A percentile compares a stretch with the other conserved stretches of the same genome.
Evolutionary conservation across 176 grass and related monocot species (phyloP).

Genomic region (sorghum (Sorghum bicolor)): DNA sequence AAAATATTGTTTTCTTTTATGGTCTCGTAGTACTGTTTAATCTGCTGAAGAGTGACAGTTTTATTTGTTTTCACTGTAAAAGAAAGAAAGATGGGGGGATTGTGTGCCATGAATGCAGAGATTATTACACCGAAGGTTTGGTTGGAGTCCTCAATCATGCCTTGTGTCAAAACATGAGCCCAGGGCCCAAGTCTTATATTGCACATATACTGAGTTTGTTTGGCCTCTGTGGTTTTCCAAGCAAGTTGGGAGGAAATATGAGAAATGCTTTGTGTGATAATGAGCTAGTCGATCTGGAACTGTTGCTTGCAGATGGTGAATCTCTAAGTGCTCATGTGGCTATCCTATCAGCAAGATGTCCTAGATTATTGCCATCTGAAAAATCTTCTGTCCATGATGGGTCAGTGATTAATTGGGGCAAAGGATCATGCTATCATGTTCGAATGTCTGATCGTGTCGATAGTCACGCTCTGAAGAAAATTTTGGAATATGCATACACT

Average conservation of each 20-base stretch:
- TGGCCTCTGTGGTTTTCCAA: slow-evolving; percentile 65
- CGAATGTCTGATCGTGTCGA: slow-evolving; percentile 78
- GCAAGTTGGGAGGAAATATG: slow-evolving; percentile 65
- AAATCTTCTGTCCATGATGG: slow-evolving; percentile 29
- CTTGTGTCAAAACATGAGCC: slow-evolving; percentile 40
- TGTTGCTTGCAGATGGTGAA: slow-evolving; percentile 52
- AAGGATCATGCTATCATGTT: slow-evolving; percentile 35
- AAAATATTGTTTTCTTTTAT: slow-evolving; percentile 71
- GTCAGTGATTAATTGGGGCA: slow-evolving; percentile 11
- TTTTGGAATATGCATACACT: slow-evolving; percentile 82
- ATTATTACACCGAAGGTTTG: slow-evolving; percentile 38
- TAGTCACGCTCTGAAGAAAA: slow-evolving; percentile 53
- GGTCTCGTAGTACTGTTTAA: slow-evolving; percentile 58
- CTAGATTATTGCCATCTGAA: slow-evolving; percentile 63
- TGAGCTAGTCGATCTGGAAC: slow-evolving; percentile 59
- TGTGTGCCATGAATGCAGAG: slow-evolving; percentile 44
- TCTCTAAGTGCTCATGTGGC: slow-evolving; percentile 54
- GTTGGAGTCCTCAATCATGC: slow-evolving; percentile 52
- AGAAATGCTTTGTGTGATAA: slow-evolving; percentile 42
- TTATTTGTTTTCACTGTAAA: slow-evolving; percentile 43
- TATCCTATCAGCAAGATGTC: slow-evolving; percentile 70
- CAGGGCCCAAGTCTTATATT: slow-evolving; percentile 61
- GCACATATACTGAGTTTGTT: slow-evolving; percentile 75
- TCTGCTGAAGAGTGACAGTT: slow-evolving; percentile 48
- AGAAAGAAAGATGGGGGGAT: slow-evolving; percentile 29